These are phyloP conservation scores for Astrephomene gubernaculifera DNA, from an alignment of 139 green algal species.

Conservation along the genomic window DNA sequence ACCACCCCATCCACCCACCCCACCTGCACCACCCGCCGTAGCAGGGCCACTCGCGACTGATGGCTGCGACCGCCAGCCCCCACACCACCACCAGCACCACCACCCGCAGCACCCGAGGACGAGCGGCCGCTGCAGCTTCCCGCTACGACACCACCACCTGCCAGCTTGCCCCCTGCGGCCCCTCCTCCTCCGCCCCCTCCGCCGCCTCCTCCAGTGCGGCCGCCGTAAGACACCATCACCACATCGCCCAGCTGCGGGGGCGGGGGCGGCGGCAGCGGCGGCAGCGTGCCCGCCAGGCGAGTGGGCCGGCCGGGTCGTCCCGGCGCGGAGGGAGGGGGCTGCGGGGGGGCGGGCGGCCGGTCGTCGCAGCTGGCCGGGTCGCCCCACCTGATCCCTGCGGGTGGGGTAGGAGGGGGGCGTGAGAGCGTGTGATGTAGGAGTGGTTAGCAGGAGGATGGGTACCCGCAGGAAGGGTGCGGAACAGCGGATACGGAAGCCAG, in stretches of 20 bases:
- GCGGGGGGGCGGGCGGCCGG: background rate
- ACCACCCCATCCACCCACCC: background rate
- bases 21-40: conserved; percentile 29
- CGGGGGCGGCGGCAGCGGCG: conserved; percentile 27
- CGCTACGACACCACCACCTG: too few species aligned
- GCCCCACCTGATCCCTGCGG: background rate
- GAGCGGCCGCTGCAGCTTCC: too few species aligned
- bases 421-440: too few species aligned
- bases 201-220: background rate
- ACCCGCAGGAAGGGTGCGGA: too few species aligned
- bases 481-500: too few species aligned
- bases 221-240: conserved; percentile 34
- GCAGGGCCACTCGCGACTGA: background rate
- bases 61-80: background rate
- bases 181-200: background rate
- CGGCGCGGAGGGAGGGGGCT: background rate
- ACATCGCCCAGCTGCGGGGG: conserved; percentile 34
- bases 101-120: background rate
- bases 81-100: too few species aligned
- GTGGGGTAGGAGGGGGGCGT: background rate
- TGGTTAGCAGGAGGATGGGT: too few species aligned
- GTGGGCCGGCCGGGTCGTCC: background rate
- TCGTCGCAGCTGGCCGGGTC: too few species aligned
- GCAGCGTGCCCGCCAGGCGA: background rate
- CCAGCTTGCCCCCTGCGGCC: too few species aligned